These are phyloP conservation scores for Penicillium concentricum DNA, from an alignment of 2,329 filamentous ascomycete genomes.

Conservation along the genomic window DNA sequence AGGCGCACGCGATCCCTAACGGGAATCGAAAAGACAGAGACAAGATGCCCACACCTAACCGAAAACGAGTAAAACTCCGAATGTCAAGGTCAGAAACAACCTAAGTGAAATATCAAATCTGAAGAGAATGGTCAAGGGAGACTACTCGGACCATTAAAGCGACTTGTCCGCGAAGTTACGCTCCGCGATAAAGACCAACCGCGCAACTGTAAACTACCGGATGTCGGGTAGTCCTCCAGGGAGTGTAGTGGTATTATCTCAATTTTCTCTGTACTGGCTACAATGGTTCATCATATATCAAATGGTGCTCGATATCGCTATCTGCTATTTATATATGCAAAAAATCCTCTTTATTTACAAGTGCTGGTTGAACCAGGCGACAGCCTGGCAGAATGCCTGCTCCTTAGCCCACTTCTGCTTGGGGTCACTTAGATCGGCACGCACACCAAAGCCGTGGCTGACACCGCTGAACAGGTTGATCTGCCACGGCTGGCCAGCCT, in stretches of 20 bases:
- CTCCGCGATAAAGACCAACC: constrained; percentile 2
- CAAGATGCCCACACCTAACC: neutral
- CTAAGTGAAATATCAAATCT: neutral
- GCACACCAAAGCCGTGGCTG: constrained; percentile 72
- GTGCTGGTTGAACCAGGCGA: constrained; percentile 71
- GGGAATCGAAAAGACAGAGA: neutral
- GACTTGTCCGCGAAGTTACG: constrained; percentile 6
- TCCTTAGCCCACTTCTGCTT: constrained; percentile 70
- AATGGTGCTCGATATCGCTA: neutral
- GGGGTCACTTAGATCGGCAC: constrained; percentile 61
- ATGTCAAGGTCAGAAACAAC: neutral
- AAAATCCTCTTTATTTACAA: constrained; percentile 35
- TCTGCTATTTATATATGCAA: neutral
- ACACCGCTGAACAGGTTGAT: constrained; percentile 73
- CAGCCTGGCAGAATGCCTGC: constrained; percentile 74
- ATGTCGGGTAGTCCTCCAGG: neutral
- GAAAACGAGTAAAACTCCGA: neutral
- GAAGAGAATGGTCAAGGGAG: neutral
- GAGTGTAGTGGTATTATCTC: neutral
- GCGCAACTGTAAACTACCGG: neutral
- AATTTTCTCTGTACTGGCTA: neutral
- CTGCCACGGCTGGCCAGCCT: constrained; percentile 65
- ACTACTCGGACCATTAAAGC: neutral
- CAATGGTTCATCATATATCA: neutral
- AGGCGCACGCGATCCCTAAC: constrained; percentile 16